Percentiles rank a stretch among this genome's conserved stretches.
phyloP scores from a whole-genome alignment of 2,329 filamentous ascomycete genomes.

The Colletotrichum cuscutae region DNA sequence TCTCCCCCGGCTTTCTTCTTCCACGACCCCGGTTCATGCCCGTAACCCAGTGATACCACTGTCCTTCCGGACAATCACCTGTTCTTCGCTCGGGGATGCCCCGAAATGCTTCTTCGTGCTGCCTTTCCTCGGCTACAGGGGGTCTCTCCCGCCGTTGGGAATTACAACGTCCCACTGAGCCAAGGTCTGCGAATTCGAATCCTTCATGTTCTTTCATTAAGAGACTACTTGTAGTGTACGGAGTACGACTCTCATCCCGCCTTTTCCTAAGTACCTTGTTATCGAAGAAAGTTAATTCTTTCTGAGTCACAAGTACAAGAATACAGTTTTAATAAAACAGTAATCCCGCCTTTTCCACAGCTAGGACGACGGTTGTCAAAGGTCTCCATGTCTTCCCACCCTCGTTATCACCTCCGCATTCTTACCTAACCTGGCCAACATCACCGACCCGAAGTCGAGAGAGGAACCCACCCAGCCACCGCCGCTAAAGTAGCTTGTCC shows the following conservation, averaged over 20 bases:
- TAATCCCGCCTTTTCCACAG: not conserved
- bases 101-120: conserved; percentile 18
- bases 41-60: not conserved
- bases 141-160: not conserved
- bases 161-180: conserved; percentile 2
- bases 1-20: conserved; percentile 1
- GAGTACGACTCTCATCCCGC: not conserved
- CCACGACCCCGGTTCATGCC: not conserved
- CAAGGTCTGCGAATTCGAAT: not conserved
- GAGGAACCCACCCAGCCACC: conserved; percentile 4
- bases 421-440: conserved; percentile 32
- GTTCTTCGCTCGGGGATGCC: conserved; percentile 25
- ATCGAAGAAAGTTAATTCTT: too few relatives aligned
- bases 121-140: not conserved
- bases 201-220: too few relatives aligned
- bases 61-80: not conserved
- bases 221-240: too few relatives aligned
- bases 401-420: conserved; percentile 29
- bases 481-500: not conserved
- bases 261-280: too few relatives aligned
- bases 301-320: too few relatives aligned
- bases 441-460: conserved; percentile 6
- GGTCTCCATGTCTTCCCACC: not conserved
- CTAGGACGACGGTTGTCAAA: not conserved
- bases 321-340: too few relatives aligned